phyloP scores from a whole-genome alignment of 768 basidiomycete genomes.

The Gymnopilus dilepis region DNA sequence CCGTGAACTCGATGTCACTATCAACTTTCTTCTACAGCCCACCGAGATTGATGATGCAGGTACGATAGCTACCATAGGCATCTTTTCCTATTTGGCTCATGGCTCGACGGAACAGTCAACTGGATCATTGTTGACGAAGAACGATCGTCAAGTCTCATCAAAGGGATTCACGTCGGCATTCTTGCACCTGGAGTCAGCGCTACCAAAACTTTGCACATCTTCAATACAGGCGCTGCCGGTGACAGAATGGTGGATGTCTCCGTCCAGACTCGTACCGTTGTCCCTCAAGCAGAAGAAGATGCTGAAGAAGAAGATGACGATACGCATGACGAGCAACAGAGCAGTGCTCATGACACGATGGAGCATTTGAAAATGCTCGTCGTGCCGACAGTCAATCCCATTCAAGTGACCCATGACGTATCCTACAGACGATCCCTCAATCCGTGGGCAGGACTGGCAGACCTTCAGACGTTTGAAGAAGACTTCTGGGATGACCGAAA shows the following conservation, averaged over 20 bases:
- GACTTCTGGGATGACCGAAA: slow-evolving; percentile 55
- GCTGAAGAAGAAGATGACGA: slow-evolving; percentile 23
- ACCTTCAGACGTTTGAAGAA: slow-evolving; percentile 58
- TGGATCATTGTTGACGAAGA: slow-evolving; percentile 65
- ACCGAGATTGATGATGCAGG: slow-evolving; percentile 76
- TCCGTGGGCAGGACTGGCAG: slow-evolving; percentile 51
- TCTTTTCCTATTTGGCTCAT: too few species aligned
- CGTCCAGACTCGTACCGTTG: slow-evolving; percentile 59
- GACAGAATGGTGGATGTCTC: slow-evolving; percentile 84
- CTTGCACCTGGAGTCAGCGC: slow-evolving; percentile 62
- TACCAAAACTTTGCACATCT: slow-evolving; percentile 67
- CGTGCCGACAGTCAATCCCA: slow-evolving; percentile 69
- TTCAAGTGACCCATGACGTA: slow-evolving; percentile 59
- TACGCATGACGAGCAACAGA: slow-evolving; percentile 28
- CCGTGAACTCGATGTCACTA: slow-evolving; percentile 64
- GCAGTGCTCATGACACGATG: slow-evolving; percentile 40
- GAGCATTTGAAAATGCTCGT: slow-evolving; percentile 73
- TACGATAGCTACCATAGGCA: slow-evolving; percentile 33
- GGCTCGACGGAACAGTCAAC: slow-evolving; percentile 50
- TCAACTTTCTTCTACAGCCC: slow-evolving; percentile 84
- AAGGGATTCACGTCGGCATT: slow-evolving; percentile 69
- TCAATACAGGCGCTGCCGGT: slow-evolving; percentile 65
- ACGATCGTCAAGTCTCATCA: slow-evolving; percentile 73
- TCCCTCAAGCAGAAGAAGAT: slow-evolving; percentile 24
- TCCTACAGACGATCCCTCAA: slow-evolving; percentile 53